Conservation (phyloP, 2,329 filamentous ascomycete genomes). For the Fusarium foetens region DNA sequence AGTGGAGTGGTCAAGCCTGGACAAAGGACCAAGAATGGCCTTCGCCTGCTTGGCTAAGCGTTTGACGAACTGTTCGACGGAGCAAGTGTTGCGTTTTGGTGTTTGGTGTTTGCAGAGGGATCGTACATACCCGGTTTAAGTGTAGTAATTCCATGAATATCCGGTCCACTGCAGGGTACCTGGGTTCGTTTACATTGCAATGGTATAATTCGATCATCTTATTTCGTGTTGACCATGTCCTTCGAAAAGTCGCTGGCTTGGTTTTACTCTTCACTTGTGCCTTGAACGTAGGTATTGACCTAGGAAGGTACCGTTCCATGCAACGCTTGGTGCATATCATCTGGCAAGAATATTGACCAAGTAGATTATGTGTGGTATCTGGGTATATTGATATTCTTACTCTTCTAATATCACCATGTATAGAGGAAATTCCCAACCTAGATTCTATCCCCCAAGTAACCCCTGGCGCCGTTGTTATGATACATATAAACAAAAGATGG, state of each 20-base stretch:
- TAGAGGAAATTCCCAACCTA: slow-evolving; percentile 1
- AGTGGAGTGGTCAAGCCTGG: slow-evolving; percentile 70
- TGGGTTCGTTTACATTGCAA: not conserved
- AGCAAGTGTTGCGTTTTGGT: slow-evolving; percentile 1
- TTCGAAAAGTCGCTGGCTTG: not conserved
- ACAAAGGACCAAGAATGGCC: slow-evolving; percentile 73
- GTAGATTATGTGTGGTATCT: slow-evolving; percentile 24
- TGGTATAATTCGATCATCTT: not conserved
- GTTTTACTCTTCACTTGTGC: not conserved
- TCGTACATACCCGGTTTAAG: slow-evolving; percentile 13
- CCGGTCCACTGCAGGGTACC: not conserved
- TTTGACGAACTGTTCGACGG: not conserved
- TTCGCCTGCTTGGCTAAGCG: slow-evolving; percentile 66
- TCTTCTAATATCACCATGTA: slow-evolving; percentile 10
- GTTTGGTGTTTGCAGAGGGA: slow-evolving; percentile 36
- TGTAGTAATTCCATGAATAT: not conserved
- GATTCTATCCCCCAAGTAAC: slow-evolving; percentile 13
- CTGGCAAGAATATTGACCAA: not conserved
- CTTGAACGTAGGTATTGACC: not conserved
- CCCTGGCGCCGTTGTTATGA: slow-evolving; percentile 25
- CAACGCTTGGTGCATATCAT: not conserved
- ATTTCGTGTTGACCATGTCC: not conserved
- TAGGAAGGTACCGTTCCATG: not conserved
- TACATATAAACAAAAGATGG: slow-evolving; percentile 34
- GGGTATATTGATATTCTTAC: slow-evolving; percentile 35